Base-by-base conservation (phyloP, 2,329 filamentous ascomycete species). In the Beauveria bassiana region DNA sequence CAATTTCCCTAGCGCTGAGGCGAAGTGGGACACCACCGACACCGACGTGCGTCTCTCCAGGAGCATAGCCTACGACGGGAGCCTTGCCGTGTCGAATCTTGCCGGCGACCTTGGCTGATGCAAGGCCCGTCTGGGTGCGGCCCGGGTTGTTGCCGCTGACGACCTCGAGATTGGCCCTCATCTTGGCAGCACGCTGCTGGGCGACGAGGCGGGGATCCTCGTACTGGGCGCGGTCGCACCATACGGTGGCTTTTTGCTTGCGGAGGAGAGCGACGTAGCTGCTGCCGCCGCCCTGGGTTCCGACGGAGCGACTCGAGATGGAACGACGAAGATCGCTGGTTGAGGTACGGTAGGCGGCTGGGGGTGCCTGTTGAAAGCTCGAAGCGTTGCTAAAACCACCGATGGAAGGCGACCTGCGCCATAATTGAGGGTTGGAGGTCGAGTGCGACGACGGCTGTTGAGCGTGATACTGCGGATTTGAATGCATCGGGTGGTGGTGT, bases 211-310 rank as follows among this genome's bases (percentile, higher is more conserved):
- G 84, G 0, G 93, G 91, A 72, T 99, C 95, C 74, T 98, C 92
- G 64, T 90, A 87, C 73, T 99, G 95, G 10, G 93, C 85, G 59
- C 93, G 88, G 72, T 98, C 95, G 78, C 93, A 97, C 95, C 95
- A 99, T 5, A 99, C 95, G 0, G 95, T 99, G 38, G 92, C 95
- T 74, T 98, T 98, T 76, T 99, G 95, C 73, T 93, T 93, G 65
- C 95, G 86, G 77, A 99, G 88, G n/a, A 97, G 82, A 42, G 95
- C 93, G 57, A 99, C 95, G 74, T 99, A 99, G 66, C 91, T 87
- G n/a, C 82, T 82, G 42, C 20, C 31, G 24, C 31, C 43, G 31
- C 28, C 79, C 61, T 78, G 68, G 26, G 74, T 71, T 52, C 78
- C 78, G 64, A 82, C 84, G 24, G 91, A 96, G 68, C 91, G 86